phyloP scores from a whole-genome alignment of 371 early-diverging fungal species.

The Ordospora pajunii region DNA sequence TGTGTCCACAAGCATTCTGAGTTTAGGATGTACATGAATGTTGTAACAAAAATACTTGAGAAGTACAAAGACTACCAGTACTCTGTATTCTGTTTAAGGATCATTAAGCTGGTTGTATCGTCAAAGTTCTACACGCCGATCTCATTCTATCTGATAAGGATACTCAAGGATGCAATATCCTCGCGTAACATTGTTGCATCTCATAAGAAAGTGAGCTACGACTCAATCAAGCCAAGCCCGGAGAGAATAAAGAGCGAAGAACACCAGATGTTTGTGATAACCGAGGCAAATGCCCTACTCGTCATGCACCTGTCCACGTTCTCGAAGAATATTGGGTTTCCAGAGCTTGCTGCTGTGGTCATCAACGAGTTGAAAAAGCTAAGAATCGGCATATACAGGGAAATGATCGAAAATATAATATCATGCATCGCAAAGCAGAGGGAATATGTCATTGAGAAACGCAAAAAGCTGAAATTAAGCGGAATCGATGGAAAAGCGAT shows the following conservation, averaged over 20 bases:
- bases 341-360: constrained; percentile 12
- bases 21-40: constrained; percentile 7
- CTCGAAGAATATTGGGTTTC: constrained; percentile 19
- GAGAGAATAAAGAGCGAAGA: constrained; percentile 1
- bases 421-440: background rate
- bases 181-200: background rate
- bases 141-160: constrained; percentile 1
- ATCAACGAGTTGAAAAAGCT: constrained; percentile 19
- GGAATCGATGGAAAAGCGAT: constrained; percentile 2
- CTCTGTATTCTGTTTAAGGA: constrained; percentile 16
- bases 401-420: constrained; percentile 3
- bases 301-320: background rate
- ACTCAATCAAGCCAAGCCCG: background rate
- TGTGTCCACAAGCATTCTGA: constrained; percentile 6
- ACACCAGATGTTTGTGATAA: constrained; percentile 1
- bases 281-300: constrained; percentile 1
- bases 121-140: background rate
- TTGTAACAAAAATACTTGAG: constrained; percentile 1
- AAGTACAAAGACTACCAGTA: background rate
- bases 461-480: constrained; percentile 13
- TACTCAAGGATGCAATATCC: constrained; percentile 10
- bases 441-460: constrained; percentile 9
- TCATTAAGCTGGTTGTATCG: background rate
- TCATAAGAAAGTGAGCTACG: background rate
- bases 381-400: constrained; percentile 18